Percentiles rank a stretch among this genome's conserved stretches.
phyloP scores from a whole-genome alignment of 1,284 basidiomycete genomes.

The Lignosus rhinocerotis region DNA sequence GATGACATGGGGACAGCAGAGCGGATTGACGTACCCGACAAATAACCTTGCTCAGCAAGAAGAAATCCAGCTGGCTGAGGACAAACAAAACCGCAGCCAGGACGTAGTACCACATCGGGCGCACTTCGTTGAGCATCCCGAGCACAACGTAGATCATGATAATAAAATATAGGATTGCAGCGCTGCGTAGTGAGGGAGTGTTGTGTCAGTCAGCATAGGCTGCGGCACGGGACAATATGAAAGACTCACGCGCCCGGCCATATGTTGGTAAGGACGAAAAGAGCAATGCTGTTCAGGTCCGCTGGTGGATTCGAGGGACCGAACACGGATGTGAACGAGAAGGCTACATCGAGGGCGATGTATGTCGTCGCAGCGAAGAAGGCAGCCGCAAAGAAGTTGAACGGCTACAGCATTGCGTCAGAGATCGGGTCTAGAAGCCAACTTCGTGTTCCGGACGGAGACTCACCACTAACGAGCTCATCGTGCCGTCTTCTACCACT shows the following conservation, averaged over 20 bases:
- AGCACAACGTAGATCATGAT: slow-evolving; percentile 80
- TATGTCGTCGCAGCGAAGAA: slow-evolving; percentile 76
- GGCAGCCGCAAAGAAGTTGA: slow-evolving; percentile 55
- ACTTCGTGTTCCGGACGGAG: neutral
- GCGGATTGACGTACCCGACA: slow-evolving; percentile 58
- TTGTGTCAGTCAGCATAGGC: slow-evolving; percentile 2
- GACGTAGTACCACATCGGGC: slow-evolving; percentile 72
- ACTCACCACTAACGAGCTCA: slow-evolving; percentile 67
- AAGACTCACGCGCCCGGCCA: slow-evolving; percentile 78
- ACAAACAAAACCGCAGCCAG: slow-evolving; percentile 70
- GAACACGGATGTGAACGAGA: slow-evolving; percentile 62
- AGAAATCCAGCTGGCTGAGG: slow-evolving; percentile 74
- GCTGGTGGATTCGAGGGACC: slow-evolving; percentile 58
- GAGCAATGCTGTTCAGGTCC: slow-evolving; percentile 59
- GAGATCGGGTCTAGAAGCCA: neutral
- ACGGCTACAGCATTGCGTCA: slow-evolving; percentile 47
- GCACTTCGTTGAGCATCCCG: slow-evolving; percentile 65
- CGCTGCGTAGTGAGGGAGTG: slow-evolving; percentile 40
- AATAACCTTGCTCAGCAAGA: slow-evolving; percentile 74
- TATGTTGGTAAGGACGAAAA: slow-evolving; percentile 80
- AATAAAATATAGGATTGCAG: slow-evolving; percentile 62
- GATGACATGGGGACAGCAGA: neutral
- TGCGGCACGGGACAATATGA: neutral
- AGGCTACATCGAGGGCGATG: slow-evolving; percentile 75
- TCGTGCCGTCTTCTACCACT: slow-evolving; percentile 80